phyloP scores from a whole-genome alignment of 331 rosid genomes.

The Spiraea crenata region DNA sequence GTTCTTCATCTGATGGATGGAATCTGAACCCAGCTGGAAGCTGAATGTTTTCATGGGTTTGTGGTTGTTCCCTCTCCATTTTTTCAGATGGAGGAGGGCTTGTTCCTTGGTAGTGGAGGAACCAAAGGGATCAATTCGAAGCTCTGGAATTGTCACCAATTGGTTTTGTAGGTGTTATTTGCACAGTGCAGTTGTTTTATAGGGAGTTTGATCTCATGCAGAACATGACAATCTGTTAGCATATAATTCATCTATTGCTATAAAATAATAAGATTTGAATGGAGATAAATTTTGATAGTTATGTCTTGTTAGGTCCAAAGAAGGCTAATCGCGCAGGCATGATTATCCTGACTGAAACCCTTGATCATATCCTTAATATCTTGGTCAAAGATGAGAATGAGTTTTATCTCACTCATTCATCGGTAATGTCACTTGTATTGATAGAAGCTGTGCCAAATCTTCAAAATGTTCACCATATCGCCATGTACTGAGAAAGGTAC shows the following conservation, averaged over 20 bases:
- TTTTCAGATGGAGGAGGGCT: conserved; percentile 11
- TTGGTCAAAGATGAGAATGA: not conserved
- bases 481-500: too few species aligned
- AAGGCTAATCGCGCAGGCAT: not conserved
- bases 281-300: too few species aligned
- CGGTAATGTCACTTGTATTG: too few species aligned
- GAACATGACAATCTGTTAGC: conserved; percentile 39
- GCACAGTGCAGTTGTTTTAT: conserved; percentile 47
- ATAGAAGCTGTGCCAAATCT: too few species aligned
- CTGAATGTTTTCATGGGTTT: conserved; percentile 27
- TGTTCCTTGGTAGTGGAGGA: conserved; percentile 26
- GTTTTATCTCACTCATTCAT: too few species aligned
- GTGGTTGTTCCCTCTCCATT: conserved; percentile 47
- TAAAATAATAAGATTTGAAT: too few species aligned
- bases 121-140: conserved; percentile 31
- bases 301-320: not conserved
- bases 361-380: not conserved
- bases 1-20: conserved; percentile 79
- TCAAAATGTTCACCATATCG: too few species aligned
- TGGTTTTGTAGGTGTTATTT: conserved; percentile 29
- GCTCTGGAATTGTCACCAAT: conserved; percentile 39
- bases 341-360: not conserved
- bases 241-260: not conserved
- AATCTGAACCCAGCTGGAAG: conserved; percentile 87
- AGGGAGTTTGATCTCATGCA: conserved; percentile 32